Conservation (phyloP, 306 rosid species). For the Astragalus membranaceus region DNA sequence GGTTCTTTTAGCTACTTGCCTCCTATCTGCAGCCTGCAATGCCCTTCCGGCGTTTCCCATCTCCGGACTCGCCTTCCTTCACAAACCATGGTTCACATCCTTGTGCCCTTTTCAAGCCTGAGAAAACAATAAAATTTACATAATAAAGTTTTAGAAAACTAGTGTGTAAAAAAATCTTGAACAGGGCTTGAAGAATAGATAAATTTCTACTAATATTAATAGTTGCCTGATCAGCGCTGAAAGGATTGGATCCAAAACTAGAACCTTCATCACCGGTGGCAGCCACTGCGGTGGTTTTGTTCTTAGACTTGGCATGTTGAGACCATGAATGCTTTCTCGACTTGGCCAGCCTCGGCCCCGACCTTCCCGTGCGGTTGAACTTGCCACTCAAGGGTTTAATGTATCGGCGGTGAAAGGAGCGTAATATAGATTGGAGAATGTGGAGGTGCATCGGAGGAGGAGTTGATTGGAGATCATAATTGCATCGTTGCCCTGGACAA, state of each 20-base stretch:
- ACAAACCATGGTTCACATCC: too few species aligned
- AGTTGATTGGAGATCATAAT: slow-evolving; percentile 33
- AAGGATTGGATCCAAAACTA: slow-evolving; percentile 34
- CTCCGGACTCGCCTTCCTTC: too few species aligned
- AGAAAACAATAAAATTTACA: too few species aligned
- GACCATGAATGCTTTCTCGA: slow-evolving; percentile 53
- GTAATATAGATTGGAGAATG: slow-evolving; percentile 20
- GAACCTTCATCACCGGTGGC: slow-evolving; percentile 11
- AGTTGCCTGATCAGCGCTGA: slow-evolving; percentile 37
- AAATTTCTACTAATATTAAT: neutral
- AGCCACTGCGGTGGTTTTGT: slow-evolving; percentile 11
- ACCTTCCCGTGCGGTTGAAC: slow-evolving; percentile 23
- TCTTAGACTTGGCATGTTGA: slow-evolving; percentile 44
- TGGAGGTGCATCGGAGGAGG: slow-evolving; percentile 29
- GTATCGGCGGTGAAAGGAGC: slow-evolving; percentile 25
- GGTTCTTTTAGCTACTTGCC: too few species aligned
- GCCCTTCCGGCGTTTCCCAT: too few species aligned
- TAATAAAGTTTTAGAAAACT: too few species aligned
- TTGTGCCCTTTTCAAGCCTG: too few species aligned
- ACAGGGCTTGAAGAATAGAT: too few species aligned
- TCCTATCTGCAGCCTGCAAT: too few species aligned
- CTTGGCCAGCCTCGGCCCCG: slow-evolving; percentile 58
- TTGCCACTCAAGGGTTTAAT: slow-evolving; percentile 15
- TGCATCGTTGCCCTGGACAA: slow-evolving; percentile 45
- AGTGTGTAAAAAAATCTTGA: too few species aligned